These are phyloP conservation scores for Fraxinus cuspidata DNA, from an alignment of 257 asterid species.

Conservation along the genomic window DNA sequence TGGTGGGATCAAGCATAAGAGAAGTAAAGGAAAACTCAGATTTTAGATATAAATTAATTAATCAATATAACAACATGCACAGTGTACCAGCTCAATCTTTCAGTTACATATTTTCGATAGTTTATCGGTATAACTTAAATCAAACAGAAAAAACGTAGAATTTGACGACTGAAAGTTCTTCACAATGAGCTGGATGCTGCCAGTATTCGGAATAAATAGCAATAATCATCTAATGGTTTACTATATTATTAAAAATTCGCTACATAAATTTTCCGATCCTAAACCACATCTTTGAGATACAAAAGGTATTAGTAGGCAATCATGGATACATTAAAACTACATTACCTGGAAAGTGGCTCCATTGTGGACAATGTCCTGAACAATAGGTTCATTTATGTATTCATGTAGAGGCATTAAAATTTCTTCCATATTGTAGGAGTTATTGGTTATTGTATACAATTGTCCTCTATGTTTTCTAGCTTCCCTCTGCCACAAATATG, in stretches of 20 bases:
- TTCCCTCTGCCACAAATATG: constrained; percentile 67
- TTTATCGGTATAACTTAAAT: neutral
- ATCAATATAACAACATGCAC: neutral
- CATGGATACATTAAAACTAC: constrained; percentile 20
- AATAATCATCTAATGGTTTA: neutral
- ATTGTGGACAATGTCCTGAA: constrained; percentile 79
- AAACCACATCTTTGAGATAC: constrained; percentile 22
- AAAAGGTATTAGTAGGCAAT: constrained; percentile 9
- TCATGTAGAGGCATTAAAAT: constrained; percentile 80
- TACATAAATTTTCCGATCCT: neutral
- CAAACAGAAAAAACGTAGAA: constrained; percentile 5
- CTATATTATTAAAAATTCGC: constrained; percentile 1
- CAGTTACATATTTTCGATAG: neutral
- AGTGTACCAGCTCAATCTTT: neutral
- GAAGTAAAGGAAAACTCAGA: neutral
- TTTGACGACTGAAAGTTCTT: neutral
- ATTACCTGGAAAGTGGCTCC: constrained; percentile 98
- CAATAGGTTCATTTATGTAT: constrained; percentile 77
- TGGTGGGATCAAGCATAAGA: neutral
- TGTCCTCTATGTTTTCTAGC: constrained; percentile 58
- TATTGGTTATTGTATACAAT: constrained; percentile 36
- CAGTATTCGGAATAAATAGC: constrained; percentile 7
- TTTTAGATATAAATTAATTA: neutral
- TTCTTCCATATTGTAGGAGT: constrained; percentile 73
- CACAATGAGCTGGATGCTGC: neutral